A percentile compares a stretch with the other conserved stretches of the same genome.
These are phyloP conservation scores for Amanita molliuscula DNA, from an alignment of 768 basidiomycete species.

Conservation along the genomic window DNA sequence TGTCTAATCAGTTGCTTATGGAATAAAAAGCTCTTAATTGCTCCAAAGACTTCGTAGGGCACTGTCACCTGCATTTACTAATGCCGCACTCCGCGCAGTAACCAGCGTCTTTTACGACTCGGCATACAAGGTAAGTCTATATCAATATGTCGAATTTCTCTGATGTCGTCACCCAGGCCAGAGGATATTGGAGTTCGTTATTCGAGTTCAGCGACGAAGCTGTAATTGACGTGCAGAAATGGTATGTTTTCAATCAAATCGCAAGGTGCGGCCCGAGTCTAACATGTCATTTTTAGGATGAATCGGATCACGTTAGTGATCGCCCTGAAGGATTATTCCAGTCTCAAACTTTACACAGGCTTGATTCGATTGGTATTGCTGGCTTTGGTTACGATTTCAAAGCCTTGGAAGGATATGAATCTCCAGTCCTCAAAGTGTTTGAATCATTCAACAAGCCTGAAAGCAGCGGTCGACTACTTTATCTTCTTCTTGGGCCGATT, in stretches of 20 bases:
- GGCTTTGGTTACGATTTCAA: slow-evolving; percentile 52
- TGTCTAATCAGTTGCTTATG: not conserved
- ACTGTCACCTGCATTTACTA: not conserved
- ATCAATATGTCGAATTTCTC: not conserved
- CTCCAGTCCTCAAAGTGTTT: slow-evolving; percentile 30
- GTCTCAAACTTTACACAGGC: too few relatives aligned
- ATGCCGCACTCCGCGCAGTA: not conserved
- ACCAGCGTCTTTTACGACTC: slow-evolving; percentile 38
- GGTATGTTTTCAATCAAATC: slow-evolving; percentile 18
- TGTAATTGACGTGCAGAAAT: slow-evolving; percentile 37
- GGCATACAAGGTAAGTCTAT: too few relatives aligned
- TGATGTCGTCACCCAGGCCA: slow-evolving; percentile 18
- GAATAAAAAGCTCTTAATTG: not conserved
- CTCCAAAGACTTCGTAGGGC: slow-evolving; percentile 35
- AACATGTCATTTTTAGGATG: slow-evolving; percentile 22
- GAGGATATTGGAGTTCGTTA: slow-evolving; percentile 17
- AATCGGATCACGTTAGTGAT: slow-evolving; percentile 29
- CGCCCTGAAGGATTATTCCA: too few relatives aligned
- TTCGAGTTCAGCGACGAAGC: slow-evolving; percentile 18
- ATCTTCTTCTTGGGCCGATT: slow-evolving; percentile 24
- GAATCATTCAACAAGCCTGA: slow-evolving; percentile 20
- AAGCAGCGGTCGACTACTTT: slow-evolving; percentile 12
- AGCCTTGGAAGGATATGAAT: slow-evolving; percentile 35
- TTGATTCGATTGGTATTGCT: slow-evolving; percentile 49
- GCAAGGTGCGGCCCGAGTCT: not conserved